phyloP scores from a whole-genome alignment of 2,329 filamentous ascomycete genomes.

The Botrytis porri region DNA sequence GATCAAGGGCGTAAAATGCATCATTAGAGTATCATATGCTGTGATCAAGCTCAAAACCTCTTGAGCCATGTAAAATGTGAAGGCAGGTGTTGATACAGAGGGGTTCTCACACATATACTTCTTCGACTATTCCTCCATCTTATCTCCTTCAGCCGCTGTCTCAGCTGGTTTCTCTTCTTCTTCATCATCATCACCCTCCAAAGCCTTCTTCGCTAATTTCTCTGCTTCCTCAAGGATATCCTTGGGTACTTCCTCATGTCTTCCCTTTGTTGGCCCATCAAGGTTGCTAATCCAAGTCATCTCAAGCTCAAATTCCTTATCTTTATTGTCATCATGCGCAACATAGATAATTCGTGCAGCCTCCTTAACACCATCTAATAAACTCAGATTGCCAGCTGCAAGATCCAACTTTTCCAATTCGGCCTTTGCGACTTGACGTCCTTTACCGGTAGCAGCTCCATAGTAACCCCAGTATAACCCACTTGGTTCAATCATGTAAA shows the following conservation, averaged over 20 bases:
- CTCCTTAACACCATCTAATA: constrained; percentile 90
- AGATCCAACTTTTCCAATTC: constrained; percentile 98
- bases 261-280: constrained; percentile 85
- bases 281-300: constrained; percentile 95
- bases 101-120: constrained; percentile 26
- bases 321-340: constrained; percentile 97
- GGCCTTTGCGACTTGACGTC: constrained; percentile 92
- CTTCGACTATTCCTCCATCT: constrained; percentile 78
- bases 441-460: constrained; percentile 94
- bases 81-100: constrained; percentile 37
- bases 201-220: constrained; percentile 82
- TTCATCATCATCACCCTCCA: constrained; percentile 80
- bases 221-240: constrained; percentile 89
- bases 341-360: constrained; percentile 96
- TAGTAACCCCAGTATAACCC: constrained; percentile 99
- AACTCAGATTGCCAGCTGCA: constrained; percentile 68
- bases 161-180: constrained; percentile 66
- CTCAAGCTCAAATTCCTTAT: constrained; percentile 99
- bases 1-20: constrained; percentile 11
- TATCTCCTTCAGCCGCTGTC: constrained; percentile 61
- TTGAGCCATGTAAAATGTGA: constrained; percentile 13
- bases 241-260: constrained; percentile 90
- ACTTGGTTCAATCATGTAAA: constrained; percentile 99
- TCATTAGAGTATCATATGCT: constrained; percentile 21
- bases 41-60: constrained; percentile 10